Conservation (phyloP, 2,329 filamentous ascomycete genomes). For the Falciphora oryzae region DNA sequence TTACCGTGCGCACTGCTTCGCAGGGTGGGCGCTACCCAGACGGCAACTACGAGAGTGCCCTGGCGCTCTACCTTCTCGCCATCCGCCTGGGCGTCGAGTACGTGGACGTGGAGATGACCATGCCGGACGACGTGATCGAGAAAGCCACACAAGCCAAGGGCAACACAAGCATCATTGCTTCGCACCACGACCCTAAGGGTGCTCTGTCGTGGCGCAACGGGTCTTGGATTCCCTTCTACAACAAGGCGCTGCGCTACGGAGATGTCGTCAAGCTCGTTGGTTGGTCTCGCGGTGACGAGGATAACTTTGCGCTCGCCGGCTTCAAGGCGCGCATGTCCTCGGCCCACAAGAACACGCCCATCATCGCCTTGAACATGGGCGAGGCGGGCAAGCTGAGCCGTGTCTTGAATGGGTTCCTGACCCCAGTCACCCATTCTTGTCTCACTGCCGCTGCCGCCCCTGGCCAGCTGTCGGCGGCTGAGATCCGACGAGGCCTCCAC, state of each 20-base stretch:
- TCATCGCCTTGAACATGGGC: slow-evolving; percentile 97
- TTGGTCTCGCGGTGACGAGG: slow-evolving; percentile 65
- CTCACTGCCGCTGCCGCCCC: slow-evolving; percentile 93
- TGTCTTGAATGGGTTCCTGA: slow-evolving; percentile 87
- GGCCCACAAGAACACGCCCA: slow-evolving; percentile 64
- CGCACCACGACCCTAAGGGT: slow-evolving; percentile 82
- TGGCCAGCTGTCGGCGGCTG: slow-evolving; percentile 82
- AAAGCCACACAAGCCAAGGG: slow-evolving; percentile 41
- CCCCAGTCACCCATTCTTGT: slow-evolving; percentile 82
- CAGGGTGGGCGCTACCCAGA: slow-evolving; percentile 91
- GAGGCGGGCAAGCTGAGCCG: slow-evolving; percentile 79
- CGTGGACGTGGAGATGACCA: slow-evolving; percentile 85
- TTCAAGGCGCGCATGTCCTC: slow-evolving; percentile 74
- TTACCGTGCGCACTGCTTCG: slow-evolving; percentile 77
- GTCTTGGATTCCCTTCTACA: slow-evolving; percentile 89
- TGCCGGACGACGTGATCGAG: slow-evolving; percentile 69
- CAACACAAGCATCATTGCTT: slow-evolving; percentile 70
- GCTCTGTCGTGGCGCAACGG: slow-evolving; percentile 82
- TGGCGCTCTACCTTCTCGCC: slow-evolving; percentile 70
- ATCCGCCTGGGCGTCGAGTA: slow-evolving; percentile 85
- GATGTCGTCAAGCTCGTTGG: slow-evolving; percentile 95
- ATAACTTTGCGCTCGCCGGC: slow-evolving; percentile 77
- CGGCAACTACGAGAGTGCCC: slow-evolving; percentile 60
- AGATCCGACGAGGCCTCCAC: slow-evolving; percentile 74
- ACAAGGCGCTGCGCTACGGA: slow-evolving; percentile 80